Conservation (phyloP, 495 filamentous ascomycete genomes). For the Bathelium albidoporum region DNA sequence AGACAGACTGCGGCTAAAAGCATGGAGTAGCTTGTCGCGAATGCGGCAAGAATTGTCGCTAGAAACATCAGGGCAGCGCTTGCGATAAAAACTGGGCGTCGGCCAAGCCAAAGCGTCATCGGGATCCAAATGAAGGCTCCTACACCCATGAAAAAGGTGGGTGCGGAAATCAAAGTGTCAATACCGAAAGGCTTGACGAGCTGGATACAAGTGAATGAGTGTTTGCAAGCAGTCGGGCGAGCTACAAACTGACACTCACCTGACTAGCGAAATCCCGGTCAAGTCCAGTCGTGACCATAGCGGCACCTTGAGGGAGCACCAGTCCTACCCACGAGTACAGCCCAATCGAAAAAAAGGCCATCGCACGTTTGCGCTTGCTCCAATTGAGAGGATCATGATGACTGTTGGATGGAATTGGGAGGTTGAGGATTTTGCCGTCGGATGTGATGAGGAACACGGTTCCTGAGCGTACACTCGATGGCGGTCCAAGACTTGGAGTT, state of each 20-base stretch:
- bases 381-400: conserved; percentile 13
- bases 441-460: conserved; percentile 13
- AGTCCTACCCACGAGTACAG: not conserved
- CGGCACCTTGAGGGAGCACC: not conserved
- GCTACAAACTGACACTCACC: not conserved
- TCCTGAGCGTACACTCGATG: conserved; percentile 6
- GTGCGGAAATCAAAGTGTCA: conserved; percentile 7
- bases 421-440: conserved; percentile 10
- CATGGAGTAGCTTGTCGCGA: not conserved
- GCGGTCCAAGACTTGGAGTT: not conserved
- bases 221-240: not conserved
- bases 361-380: conserved; percentile 7
- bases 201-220: not conserved
- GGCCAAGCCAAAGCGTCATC: conserved; percentile 10
- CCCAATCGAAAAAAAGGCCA: conserved; percentile 1
- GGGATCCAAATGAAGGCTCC: conserved; percentile 15
- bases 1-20: conserved; percentile 6
- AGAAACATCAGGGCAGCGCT: conserved; percentile 4
- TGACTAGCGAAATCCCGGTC: not conserved
- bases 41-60: conserved; percentile 5
- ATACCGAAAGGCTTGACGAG: conserved; percentile 1
- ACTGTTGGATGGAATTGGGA: conserved; percentile 9
- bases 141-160: conserved; percentile 14
- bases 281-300: not conserved
- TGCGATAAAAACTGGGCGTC: conserved; percentile 10